phyloP scores from a whole-genome alignment of 805 yeast species.

The Zygoascus biomembranicola region DNA sequence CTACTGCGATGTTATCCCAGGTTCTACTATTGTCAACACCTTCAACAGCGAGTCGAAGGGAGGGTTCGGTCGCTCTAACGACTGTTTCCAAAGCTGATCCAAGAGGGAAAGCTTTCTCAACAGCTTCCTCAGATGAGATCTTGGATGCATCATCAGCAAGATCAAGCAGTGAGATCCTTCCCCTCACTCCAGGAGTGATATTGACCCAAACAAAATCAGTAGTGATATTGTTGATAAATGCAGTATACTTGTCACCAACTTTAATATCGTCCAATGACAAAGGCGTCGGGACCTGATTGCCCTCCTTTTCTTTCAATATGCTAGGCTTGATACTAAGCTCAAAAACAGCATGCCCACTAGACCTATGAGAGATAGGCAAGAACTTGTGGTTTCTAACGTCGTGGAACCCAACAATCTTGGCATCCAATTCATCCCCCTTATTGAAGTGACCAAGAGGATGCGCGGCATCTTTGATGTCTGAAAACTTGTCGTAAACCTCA shows the following conservation, averaged over 20 bases:
- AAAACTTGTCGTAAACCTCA: slow-evolving; percentile 48
- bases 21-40: slow-evolving; percentile 16
- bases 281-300: slow-evolving; percentile 27
- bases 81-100: slow-evolving; percentile 61
- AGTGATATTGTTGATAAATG: slow-evolving; percentile 57
- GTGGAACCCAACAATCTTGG: slow-evolving; percentile 67
- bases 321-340: slow-evolving; percentile 47
- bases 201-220: slow-evolving; percentile 60
- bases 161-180: slow-evolving; percentile 58
- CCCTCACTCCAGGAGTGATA: slow-evolving; percentile 59
- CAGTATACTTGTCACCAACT: slow-evolving; percentile 45
- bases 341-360: slow-evolving; percentile 46
- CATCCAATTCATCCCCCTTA: slow-evolving; percentile 50
- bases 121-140: slow-evolving; percentile 27
- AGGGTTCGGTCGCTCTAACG: slow-evolving; percentile 47
- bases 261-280: slow-evolving; percentile 36
- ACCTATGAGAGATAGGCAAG: slow-evolving; percentile 54
- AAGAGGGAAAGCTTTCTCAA: slow-evolving; percentile 55
- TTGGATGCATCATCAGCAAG: slow-evolving; percentile 45
- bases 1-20: slow-evolving; percentile 13
- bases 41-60: slow-evolving; percentile 39
- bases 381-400: slow-evolving; percentile 62
- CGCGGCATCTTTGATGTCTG: slow-evolving; percentile 48
- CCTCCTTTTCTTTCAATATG: slow-evolving; percentile 34
- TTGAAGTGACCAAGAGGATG: slow-evolving; percentile 52